These are phyloP conservation scores for Phaeomoniella chlamydospora DNA, from an alignment of 2,329 filamentous ascomycete species.

Conservation along the genomic window DNA sequence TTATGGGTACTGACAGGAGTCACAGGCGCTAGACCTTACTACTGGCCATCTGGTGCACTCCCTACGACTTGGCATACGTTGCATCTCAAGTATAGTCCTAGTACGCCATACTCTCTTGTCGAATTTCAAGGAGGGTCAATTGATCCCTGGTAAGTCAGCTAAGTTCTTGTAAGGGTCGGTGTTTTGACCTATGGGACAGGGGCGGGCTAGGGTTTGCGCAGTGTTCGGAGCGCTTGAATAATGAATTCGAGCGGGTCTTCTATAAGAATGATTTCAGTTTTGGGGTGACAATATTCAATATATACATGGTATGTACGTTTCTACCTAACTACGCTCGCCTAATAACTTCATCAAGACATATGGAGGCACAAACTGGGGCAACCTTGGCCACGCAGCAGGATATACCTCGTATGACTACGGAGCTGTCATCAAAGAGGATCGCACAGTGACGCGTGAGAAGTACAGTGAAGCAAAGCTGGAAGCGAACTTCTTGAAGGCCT, in stretches of 20 bases:
- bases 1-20: background rate
- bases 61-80: constrained; percentile 10
- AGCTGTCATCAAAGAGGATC: constrained; percentile 53
- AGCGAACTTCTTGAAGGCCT: constrained; percentile 60
- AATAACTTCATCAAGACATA: constrained; percentile 19
- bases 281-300: constrained; percentile 51
- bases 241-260: constrained; percentile 63
- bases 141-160: constrained; percentile 6
- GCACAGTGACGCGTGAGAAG: constrained; percentile 56
- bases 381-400: constrained; percentile 51
- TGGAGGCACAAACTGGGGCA: constrained; percentile 77
- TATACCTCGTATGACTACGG: constrained; percentile 48
- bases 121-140: constrained; percentile 13
- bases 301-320: constrained; percentile 46
- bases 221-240: constrained; percentile 51
- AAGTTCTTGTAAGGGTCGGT: no score
- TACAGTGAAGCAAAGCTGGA: constrained; percentile 67
- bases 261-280: constrained; percentile 62
- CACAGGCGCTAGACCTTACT: constrained; percentile 6
- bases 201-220: constrained; percentile 16
- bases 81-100: constrained; percentile 11
- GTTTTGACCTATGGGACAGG: no score
- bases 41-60: constrained; percentile 11
- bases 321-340: background rate
- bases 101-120: constrained; percentile 12